Evolutionary conservation across 208 protist species (phyloP).

Genomic region (Leishmania mexicana): DNA sequence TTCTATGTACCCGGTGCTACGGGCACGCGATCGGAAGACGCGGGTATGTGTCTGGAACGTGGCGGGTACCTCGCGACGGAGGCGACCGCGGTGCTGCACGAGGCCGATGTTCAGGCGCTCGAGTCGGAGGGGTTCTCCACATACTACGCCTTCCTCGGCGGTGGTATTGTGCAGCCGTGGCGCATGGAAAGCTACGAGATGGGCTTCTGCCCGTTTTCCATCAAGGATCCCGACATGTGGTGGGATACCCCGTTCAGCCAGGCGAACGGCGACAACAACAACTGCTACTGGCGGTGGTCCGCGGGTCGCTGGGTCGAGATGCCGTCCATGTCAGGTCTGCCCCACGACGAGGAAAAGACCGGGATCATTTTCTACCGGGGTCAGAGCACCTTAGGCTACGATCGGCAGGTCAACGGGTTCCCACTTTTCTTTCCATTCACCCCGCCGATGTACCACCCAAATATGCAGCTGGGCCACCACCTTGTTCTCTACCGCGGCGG

Average conservation of each 20-base stretch:
- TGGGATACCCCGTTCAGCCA: background rate
- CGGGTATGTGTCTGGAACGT: constrained; percentile 5
- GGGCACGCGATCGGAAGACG: constrained; percentile 6
- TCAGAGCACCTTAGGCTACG: background rate
- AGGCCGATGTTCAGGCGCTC: constrained; percentile 14
- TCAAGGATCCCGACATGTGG: constrained; percentile 2
- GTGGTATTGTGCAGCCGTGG: constrained; percentile 10
- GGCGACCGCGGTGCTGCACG: constrained; percentile 27
- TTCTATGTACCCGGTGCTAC: constrained; percentile 3
- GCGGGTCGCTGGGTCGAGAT: constrained; percentile 25
- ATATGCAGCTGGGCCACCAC: constrained; percentile 16
- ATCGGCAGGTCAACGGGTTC: constrained; percentile 10
- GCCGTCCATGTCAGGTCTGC: constrained; percentile 7
- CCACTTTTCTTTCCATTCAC: constrained; percentile 1
- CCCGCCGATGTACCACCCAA: background rate
- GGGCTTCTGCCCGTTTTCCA: constrained; percentile 1
- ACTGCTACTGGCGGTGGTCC: constrained; percentile 38
- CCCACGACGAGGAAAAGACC: background rate
- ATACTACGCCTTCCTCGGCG: constrained; percentile 42
- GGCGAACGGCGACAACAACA: background rate
- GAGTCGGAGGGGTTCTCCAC: background rate
- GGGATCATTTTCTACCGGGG: constrained; percentile 29
- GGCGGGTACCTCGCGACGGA: constrained; percentile 37
- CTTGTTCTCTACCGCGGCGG: constrained; percentile 13
- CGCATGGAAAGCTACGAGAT: background rate